Evolutionary conservation across 2,329 filamentous ascomycete species (phyloP), one percentile per base, ranked within the genome.

Genomic region (Amesomyces nigricolor): DNA sequence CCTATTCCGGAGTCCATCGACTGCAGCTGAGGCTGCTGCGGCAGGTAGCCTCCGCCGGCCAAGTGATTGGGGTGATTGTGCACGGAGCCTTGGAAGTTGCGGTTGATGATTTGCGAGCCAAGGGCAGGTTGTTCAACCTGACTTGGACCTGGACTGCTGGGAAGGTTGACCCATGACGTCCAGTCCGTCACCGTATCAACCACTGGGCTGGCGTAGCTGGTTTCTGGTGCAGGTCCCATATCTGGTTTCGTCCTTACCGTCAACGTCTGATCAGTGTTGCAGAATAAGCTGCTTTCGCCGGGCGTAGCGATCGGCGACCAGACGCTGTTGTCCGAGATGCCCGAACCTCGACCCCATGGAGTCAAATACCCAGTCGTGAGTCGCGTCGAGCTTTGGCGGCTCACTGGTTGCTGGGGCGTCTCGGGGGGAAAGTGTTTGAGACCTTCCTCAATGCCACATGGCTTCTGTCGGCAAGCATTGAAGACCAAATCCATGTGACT

Each of bases 401-500:
- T 46, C 35, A 38, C 5, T 16, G n/a, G 14, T 29, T 39, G 29
- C 32, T 22, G 47, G 16, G 47, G 8, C 11, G 26, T 26, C 16
- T 56, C 53, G 13, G 38, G 42, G 11, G 50, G 60, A 9, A 22
- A 40, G 13, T 42, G 54, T 43, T 50, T 39, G 14, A 48, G 48
- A 3, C 47, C 37, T 16, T 30, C 29, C 7, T 39, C 16, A 8
- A 26, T 16, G 38, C 51, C 44, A 13, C 42, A 44, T 5, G 52
- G 51, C 16, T 52, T 58, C 4, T n/a, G 8, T 13, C 56, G 55
- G 40, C 58, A 60, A 2, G 13, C 45, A 4, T 56, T 38, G 19
- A 64, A 57, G 38, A 62, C 54, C 4, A 37, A 30, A 2, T 59
- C 47, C 43, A 60, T 51, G 46, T 64, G 50, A 4, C n/a, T 39